These are phyloP conservation scores for Phytopythium montanum DNA, from an alignment of 352 stramenopile species.

Conservation along the genomic window DNA sequence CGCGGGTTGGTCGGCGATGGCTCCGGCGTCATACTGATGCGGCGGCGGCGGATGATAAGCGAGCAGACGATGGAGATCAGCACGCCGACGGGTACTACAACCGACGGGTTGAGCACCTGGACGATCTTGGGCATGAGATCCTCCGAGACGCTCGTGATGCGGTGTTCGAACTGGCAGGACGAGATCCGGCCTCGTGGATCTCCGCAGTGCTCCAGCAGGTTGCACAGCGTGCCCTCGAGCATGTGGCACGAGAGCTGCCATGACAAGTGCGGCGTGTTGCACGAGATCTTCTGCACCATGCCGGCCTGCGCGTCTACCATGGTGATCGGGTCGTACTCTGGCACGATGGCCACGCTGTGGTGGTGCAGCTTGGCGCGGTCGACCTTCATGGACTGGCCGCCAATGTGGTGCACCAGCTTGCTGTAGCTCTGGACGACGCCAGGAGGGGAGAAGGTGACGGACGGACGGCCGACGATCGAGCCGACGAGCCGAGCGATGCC, in stretches of 20 bases:
- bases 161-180: constrained; percentile 71
- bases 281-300: constrained; percentile 90
- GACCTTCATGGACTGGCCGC: constrained; percentile 64
- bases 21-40: constrained; percentile 20
- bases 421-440: constrained; percentile 87
- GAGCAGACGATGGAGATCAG: constrained; percentile 57
- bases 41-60: constrained; percentile 44
- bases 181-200: constrained; percentile 55
- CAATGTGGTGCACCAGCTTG: constrained; percentile 83
- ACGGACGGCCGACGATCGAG: constrained; percentile 68
- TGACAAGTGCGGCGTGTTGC: constrained; percentile 79
- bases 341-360: constrained; percentile 79
- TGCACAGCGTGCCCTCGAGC: constrained; percentile 88
- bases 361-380: constrained; percentile 78
- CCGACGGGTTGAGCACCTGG: constrained; percentile 47
- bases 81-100: constrained; percentile 47
- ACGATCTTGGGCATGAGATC: constrained; percentile 52
- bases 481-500: constrained; percentile 84
- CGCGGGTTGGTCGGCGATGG: constrained; percentile 22
- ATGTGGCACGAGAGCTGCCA: constrained; percentile 91
- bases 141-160: constrained; percentile 68
- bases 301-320: constrained; percentile 88
- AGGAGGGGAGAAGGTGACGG: constrained; percentile 84
- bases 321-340: constrained; percentile 86
- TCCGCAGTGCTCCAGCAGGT: constrained; percentile 76